Conservation (phyloP, 768 basidiomycete species). For the Peribolospora baueri region DNA sequence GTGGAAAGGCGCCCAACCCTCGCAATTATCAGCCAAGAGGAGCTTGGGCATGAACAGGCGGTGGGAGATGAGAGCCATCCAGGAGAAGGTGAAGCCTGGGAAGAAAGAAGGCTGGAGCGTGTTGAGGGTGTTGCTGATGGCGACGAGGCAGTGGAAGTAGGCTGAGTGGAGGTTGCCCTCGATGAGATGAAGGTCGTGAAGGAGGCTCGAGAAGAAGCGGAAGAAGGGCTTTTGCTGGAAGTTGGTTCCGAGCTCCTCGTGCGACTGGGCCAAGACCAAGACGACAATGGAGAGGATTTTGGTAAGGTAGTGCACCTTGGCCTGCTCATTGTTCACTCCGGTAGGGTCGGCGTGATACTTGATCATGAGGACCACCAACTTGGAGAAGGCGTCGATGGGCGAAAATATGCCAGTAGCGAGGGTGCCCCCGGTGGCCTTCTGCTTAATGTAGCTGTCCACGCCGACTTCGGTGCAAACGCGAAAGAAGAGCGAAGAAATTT, state of each 20-base stretch:
- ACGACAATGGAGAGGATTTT: conserved; percentile 96
- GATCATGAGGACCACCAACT: conserved; percentile 89
- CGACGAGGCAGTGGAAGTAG: conserved; percentile 67
- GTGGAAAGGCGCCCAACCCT: conserved; percentile 95
- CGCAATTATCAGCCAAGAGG: conserved; percentile 60
- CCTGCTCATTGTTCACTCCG: conserved; percentile 74
- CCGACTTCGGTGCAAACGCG: conserved; percentile 88
- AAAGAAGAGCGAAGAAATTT: conserved; percentile 93
- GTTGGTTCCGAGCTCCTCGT: conserved; percentile 69
- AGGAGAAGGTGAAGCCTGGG: conserved; percentile 94
- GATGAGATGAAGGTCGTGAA: conserved; percentile 72
- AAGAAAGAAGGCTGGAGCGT: conserved; percentile 89
- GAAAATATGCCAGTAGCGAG: conserved; percentile 62
- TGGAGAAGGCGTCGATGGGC: conserved; percentile 80
- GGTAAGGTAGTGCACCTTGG: conserved; percentile 84
- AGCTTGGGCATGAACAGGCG: conserved; percentile 93
- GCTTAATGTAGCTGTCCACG: conserved; percentile 48
- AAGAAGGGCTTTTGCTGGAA: conserved; percentile 98
- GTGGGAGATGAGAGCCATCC: conserved; percentile 91
- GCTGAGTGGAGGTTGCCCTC: conserved; percentile 64
- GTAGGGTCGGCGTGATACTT: conserved; percentile 92
- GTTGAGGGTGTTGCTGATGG: conserved; percentile 84
- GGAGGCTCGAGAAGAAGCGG: conserved; percentile 86
- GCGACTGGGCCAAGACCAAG: conserved; percentile 74
- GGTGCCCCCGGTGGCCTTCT: conserved; percentile 19